Evolutionary conservation across 805 yeast species (phyloP), one percentile per base, ranked within the genome.

Genomic region (Candida gorgasii): DNA sequence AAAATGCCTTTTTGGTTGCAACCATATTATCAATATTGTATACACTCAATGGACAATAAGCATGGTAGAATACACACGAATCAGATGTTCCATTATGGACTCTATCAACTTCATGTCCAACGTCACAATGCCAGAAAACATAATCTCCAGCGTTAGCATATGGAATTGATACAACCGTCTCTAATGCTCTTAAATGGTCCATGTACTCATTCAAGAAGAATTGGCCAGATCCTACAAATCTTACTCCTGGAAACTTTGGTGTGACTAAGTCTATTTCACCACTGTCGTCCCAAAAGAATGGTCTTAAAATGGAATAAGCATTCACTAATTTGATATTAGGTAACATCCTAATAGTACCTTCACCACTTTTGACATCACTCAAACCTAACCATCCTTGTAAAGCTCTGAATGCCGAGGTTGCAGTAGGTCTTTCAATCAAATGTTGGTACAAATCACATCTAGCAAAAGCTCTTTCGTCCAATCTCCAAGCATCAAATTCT

Each of bases 361-460:
- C 70, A n/a, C 63, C 61, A 12, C 66, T 55, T 12, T 58, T 59
- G 9, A 55, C 62, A 13, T 57, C 58, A 13, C 67, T 57, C 43
- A 72, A 51, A 3, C 74, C 60, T 13, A 72, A 48, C 75, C 76
- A 72, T 5, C 76, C 76, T 51, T 73, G 76, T 33, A 69, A 64
- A 4, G 71, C 54, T 39, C 78, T 59, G 49, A 72, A 68, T 12
- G 61, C 59, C 11, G 45, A 42, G 8, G 48, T 43, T 1, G 49
- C 43, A 30, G 46, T 39, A 11, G 42, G 42, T 17, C 46, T 28
- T 15, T 31, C 38, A 2, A 20, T 44, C 23, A 45, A 40, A 37
- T 50, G 52, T 19, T 53, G 52, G 43, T 68, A 66, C 30, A 62
- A 48, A 34, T 64, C 64, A 41, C 55, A 51, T 18, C 51, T 50